A percentile compares a stretch with the other conserved stretches of the same genome.
Conservation (phyloP, 805 yeast species). For the Hanseniaspora clermontiae region DNA sequence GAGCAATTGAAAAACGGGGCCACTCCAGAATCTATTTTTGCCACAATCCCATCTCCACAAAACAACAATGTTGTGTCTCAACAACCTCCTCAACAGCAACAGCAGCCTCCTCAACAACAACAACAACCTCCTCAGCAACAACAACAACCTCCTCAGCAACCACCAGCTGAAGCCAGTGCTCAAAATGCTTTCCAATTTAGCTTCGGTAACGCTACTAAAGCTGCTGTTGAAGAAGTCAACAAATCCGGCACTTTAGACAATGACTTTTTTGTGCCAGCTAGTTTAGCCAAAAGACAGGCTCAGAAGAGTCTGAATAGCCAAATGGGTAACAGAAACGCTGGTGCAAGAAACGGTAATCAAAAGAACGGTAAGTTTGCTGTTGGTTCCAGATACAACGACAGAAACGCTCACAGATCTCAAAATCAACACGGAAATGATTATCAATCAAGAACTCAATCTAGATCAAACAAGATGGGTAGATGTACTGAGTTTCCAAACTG, state of each 20-base stretch:
- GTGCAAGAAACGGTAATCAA: conserved; percentile 18
- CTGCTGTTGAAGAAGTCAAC: conserved; percentile 13
- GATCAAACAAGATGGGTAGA: conserved; percentile 39
- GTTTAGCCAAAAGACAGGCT: conserved; percentile 15
- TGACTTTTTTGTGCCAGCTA: not conserved
- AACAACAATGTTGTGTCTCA: conserved; percentile 13
- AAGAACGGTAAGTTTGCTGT: conserved; percentile 19
- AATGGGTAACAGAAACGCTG: conserved; percentile 12
- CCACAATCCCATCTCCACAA: conserved; percentile 18
- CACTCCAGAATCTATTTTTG: conserved; percentile 24
- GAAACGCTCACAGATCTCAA: conserved; percentile 22
- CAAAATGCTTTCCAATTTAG: conserved; percentile 23
- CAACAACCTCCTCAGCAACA: conserved; percentile 14
- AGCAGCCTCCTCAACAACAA: conserved; percentile 16
- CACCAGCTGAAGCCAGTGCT: conserved; percentile 17
- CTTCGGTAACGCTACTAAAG: conserved; percentile 14
- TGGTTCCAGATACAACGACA: conserved; percentile 18
- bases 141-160: conserved; percentile 14
- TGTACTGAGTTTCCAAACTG: conserved; percentile 65
- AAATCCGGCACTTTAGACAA: conserved; percentile 3
- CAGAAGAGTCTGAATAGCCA: conserved; percentile 14
- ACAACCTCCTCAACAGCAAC: conserved; percentile 14
- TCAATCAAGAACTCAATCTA: not conserved
- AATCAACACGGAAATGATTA: conserved; percentile 22
- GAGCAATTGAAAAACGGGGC: conserved; percentile 8